Percentiles rank a stretch among this genome's conserved stretches.
phyloP scores from a whole-genome alignment of 495 filamentous ascomycete genomes.

The Hypoxylon intermedium region DNA sequence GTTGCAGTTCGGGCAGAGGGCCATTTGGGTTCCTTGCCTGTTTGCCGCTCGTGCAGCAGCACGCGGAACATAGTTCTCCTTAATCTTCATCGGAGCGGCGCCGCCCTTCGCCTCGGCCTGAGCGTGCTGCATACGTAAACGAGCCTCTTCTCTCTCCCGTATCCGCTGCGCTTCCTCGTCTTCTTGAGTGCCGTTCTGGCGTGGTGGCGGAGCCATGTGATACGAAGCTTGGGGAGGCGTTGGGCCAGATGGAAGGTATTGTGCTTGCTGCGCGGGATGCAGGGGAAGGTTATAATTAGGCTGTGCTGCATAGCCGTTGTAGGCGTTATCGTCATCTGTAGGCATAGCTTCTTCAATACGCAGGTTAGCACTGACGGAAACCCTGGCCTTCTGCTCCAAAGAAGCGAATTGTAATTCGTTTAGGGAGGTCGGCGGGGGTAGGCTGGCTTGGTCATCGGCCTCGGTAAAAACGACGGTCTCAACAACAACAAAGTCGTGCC shows the following conservation, averaged over 20 bases:
- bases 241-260: constrained; percentile 37
- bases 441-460: constrained; percentile 80
- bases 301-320: constrained; percentile 62
- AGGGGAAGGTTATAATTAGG: constrained; percentile 42
- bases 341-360: constrained; percentile 98
- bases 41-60: constrained; percentile 74
- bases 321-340: constrained; percentile 68
- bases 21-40: constrained; percentile 68
- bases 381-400: constrained; percentile 89
- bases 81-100: constrained; percentile 86
- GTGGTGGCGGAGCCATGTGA: constrained; percentile 40
- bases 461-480: constrained; percentile 96
- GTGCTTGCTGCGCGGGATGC: constrained; percentile 39
- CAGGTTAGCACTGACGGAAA: constrained; percentile 78
- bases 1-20: constrained; percentile 92
- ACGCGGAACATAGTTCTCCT: constrained; percentile 87
- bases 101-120: constrained; percentile 76
- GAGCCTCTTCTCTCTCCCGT: constrained; percentile 71
- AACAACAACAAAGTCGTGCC: constrained; percentile 96
- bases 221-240: constrained; percentile 48
- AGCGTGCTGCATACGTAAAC: constrained; percentile 74
- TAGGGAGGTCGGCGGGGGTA: constrained; percentile 87
- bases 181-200: constrained; percentile 51
- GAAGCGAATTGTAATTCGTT: constrained; percentile 92
- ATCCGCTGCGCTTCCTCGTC: constrained; percentile 73